These are phyloP conservation scores for Trypanosoma avium DNA, from an alignment of 208 protist genomes.

Conservation along the genomic window DNA sequence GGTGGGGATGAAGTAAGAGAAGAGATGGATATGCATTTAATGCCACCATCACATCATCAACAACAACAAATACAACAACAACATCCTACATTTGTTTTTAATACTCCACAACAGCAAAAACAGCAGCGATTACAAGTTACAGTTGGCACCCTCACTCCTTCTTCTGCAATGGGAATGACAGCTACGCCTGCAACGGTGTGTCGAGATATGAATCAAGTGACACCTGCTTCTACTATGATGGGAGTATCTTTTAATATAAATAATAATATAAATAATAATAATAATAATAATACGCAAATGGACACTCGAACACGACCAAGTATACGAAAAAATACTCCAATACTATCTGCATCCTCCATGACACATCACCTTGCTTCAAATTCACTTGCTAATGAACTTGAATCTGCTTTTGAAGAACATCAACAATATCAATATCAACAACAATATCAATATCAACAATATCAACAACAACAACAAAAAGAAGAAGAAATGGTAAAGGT, in stretches of 20 bases:
- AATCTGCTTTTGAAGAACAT: constrained; percentile 27
- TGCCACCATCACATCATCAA: not conserved
- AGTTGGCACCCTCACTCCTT: constrained; percentile 5
- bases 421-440: constrained; percentile 3
- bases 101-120: constrained; percentile 13
- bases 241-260: not conserved
- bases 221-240: constrained; percentile 2
- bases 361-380: not conserved
- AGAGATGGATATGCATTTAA: not conserved
- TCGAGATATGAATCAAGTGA: constrained; percentile 6
- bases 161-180: constrained; percentile 33
- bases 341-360: not conserved
- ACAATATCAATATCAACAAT: not conserved
- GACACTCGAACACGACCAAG: not conserved
- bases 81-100: not conserved
- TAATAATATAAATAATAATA: not conserved
- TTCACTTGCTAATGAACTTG: constrained; percentile 25
- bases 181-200: constrained; percentile 12
- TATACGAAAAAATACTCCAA: not conserved
- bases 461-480: not conserved
- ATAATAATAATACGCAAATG: not conserved
- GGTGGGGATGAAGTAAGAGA: not conserved
- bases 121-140: not conserved
- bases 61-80: not conserved
- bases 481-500: not conserved